Base-by-base conservation (phyloP, 2,329 filamentous ascomycete species). In the Aspergillus amoenus region DNA sequence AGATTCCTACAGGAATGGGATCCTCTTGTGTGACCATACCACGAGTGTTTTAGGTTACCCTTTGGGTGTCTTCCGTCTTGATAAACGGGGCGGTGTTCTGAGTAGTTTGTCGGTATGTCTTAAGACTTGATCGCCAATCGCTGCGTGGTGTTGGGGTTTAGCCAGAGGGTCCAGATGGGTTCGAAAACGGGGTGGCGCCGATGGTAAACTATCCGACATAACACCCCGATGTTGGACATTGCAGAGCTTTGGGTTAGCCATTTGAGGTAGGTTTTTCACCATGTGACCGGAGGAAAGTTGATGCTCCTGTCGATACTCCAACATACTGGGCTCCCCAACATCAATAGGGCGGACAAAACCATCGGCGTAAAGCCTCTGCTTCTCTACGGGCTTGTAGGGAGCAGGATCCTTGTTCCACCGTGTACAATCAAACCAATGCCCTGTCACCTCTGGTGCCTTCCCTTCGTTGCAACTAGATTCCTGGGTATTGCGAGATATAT, bases 271-370 rank as follows among this genome's bases (percentile, higher is more conserved):
- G 41, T 47, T 58, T 55, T 66, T 65, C 58, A 52, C 57, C 48
- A 52, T 45, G 32, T 59, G 58, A 32, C 21, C 58, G 18, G 56
- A 39, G 34, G 64, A 65, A 32, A 56, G 46, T 46, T 51, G 61
- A 46, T 56, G 65, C 21, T 59, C 66, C 15, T 56, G 34, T n/a
- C 55, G 49, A 40, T 66, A 63, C 30, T 66, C 65, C 51, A 61
- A 47, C 30, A 62, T 61, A 40, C 59, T 53, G 43, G 61, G 57
- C 21, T 69, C 69, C 40, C 64, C 65, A 27, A 66, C 57, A 51
- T 69, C 68, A 64, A 75, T 60, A 37, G 67, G 66, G 54, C 71
- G 71, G 55, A 74, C 67, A 60, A 76, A 74, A 56, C 68, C 73
- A 58, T 74, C 69, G 12, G 72, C 71, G 62, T 76, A 73, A 34